Conservation (phyloP, 2,329 filamentous ascomycete species). For the Xylariaceae sp. region DNA sequence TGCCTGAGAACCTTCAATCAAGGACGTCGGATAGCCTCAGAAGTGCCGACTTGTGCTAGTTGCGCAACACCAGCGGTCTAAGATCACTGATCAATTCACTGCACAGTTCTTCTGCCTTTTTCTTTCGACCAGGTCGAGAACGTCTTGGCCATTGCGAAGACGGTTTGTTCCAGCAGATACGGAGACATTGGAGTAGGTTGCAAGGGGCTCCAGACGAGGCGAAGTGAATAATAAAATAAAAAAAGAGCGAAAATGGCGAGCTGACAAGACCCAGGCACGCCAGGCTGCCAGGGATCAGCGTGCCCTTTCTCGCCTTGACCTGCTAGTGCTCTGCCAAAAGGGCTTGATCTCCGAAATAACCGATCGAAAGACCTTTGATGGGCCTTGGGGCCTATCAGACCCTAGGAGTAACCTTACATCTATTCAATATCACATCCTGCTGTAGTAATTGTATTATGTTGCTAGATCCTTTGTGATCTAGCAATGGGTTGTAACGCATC, state of each 20-base stretch:
- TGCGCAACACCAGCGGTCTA: neutral
- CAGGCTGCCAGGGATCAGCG: neutral
- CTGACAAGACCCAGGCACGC: constrained; percentile 8
- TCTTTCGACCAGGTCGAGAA: constrained; percentile 14
- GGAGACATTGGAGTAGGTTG: constrained; percentile 4
- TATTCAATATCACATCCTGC: no score
- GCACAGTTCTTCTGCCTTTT: neutral
- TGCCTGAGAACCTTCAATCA: neutral
- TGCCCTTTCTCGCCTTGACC: neutral
- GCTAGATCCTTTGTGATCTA: neutral
- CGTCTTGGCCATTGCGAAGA: constrained; percentile 5
- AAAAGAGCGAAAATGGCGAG: neutral
- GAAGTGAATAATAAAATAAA: neutral
- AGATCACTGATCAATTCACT: neutral
- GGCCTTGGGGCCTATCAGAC: neutral
- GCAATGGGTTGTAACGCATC: neutral
- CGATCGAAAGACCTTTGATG: constrained; percentile 5
- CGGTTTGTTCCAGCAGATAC: neutral
- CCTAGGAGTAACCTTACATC: no score
- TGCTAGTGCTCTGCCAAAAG: constrained; percentile 12
- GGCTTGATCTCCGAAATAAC: constrained; percentile 12
- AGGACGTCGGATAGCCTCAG: neutral
- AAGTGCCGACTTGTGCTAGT: neutral
- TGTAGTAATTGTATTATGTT: no score
- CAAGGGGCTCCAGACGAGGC: neutral